These are phyloP conservation scores for Populus pruinosa DNA, from an alignment of 345 rosid species.

Conservation along the genomic window DNA sequence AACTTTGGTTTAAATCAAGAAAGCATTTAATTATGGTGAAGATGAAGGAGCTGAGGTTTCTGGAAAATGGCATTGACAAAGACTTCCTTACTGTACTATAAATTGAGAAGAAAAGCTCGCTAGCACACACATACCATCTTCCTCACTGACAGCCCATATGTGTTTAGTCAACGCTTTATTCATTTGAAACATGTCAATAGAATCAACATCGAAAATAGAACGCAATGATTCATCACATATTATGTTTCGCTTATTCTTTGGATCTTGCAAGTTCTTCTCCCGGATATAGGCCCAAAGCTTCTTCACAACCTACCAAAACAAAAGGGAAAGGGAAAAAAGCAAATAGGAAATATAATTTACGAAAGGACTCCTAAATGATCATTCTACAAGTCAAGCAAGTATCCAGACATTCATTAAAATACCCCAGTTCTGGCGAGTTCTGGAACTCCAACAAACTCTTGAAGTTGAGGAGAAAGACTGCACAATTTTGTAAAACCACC, in stretches of 20 bases:
- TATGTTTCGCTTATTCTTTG: conserved; percentile 60
- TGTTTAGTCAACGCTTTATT: conserved; percentile 75
- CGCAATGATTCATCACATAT: conserved; percentile 59
- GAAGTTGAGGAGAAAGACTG: conserved; percentile 80
- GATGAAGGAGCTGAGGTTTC: not conserved
- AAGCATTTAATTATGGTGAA: not conserved
- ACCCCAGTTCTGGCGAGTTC: conserved; percentile 91
- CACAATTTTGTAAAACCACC: conserved; percentile 86
- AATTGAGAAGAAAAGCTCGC: conserved; percentile 11
- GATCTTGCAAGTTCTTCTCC: conserved; percentile 74
- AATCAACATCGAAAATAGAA: conserved; percentile 55
- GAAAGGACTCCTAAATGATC: not conserved
- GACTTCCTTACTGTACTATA: not conserved
- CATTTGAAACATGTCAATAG: conserved; percentile 88
- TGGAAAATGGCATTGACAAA: not conserved
- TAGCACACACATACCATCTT: conserved; percentile 33
- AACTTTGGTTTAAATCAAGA: not conserved
- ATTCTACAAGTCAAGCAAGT: not conserved
- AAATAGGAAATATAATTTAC: not conserved
- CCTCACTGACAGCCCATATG: conserved; percentile 69
- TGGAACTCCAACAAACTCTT: conserved; percentile 55
- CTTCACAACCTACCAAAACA: conserved; percentile 63
- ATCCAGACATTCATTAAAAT: conserved; percentile 3
- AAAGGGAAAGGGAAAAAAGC: not conserved
- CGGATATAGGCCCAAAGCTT: conserved; percentile 69